Conservation (phyloP, 2,329 filamentous ascomycete species). For the Seiridium cupressi region DNA sequence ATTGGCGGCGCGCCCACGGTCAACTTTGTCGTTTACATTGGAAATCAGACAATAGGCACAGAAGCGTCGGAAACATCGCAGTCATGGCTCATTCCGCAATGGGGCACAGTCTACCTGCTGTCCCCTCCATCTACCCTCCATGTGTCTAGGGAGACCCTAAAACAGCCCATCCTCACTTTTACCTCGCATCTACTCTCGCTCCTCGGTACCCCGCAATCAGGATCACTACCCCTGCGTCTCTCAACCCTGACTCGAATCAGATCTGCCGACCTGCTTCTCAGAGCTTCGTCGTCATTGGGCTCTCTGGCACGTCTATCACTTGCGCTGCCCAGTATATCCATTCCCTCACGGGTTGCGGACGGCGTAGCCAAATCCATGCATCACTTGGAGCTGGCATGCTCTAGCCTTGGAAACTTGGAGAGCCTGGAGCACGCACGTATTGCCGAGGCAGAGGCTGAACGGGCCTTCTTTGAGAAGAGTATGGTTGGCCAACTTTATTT, state of each 20-base stretch:
- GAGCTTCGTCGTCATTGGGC: constrained; percentile 90
- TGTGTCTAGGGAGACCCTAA: constrained; percentile 65
- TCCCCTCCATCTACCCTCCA: constrained; percentile 41
- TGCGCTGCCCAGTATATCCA: constrained; percentile 85
- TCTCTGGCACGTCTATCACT: constrained; percentile 82
- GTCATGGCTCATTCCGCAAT: constrained; percentile 92
- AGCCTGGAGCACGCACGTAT: constrained; percentile 79
- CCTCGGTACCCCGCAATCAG: constrained; percentile 78
- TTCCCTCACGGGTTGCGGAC: constrained; percentile 81
- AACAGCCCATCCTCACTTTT: constrained; percentile 83
- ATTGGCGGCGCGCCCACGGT: constrained; percentile 92
- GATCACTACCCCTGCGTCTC: constrained; percentile 81
- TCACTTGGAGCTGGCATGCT: constrained; percentile 76
- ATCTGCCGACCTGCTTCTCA: constrained; percentile 79
- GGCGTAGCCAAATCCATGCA: constrained; percentile 78
- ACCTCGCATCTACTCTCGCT: constrained; percentile 86
- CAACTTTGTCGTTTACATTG: constrained; percentile 92
- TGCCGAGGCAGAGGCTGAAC: constrained; percentile 85
- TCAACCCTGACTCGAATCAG: constrained; percentile 84
- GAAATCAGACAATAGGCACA: constrained; percentile 66
- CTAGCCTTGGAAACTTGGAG: constrained; percentile 61
- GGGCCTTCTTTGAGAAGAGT: constrained; percentile 96
- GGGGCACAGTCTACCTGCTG: constrained; percentile 73
- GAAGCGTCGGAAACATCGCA: constrained; percentile 45
- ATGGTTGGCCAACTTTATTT: constrained; percentile 99